Percentiles rank a stretch among this genome's conserved stretches.
Evolutionary conservation across 306 rosid genomes (phyloP).

Genomic region (Castanospermum australe): DNA sequence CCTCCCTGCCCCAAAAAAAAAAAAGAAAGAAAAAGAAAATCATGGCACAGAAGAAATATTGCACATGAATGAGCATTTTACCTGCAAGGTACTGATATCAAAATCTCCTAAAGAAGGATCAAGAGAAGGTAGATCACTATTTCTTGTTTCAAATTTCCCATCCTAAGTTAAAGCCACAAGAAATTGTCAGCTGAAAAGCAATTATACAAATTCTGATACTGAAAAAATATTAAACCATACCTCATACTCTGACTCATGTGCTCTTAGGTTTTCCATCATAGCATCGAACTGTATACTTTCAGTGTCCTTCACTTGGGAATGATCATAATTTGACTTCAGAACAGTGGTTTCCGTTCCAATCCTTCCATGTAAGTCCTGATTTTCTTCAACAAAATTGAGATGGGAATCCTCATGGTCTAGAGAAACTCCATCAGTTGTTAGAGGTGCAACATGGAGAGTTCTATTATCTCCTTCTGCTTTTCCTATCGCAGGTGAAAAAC

Average conservation of each 20-base stretch:
- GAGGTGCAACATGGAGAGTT: conserved; percentile 40
- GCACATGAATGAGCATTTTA: conserved; percentile 26
- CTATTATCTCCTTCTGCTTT: conserved; percentile 22
- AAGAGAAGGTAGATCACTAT: conserved; percentile 45
- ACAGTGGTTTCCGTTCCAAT: conserved; percentile 32
- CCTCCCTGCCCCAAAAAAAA: not conserved
- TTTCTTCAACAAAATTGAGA: conserved; percentile 50
- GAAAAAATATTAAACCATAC: conserved; percentile 33
- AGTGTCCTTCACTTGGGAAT: conserved; percentile 46
- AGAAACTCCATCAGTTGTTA: conserved; percentile 45
- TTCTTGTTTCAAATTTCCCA: conserved; percentile 48
- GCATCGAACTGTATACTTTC: conserved; percentile 65
- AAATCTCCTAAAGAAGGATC: conserved; percentile 59
- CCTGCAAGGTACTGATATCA: conserved; percentile 77
- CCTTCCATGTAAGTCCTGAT: conserved; percentile 46
- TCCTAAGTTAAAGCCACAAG: conserved; percentile 49
- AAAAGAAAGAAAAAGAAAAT: not conserved
- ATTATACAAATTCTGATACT: conserved; percentile 15
- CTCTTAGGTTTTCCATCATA: conserved; percentile 43
- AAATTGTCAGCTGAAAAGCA: conserved; percentile 29
- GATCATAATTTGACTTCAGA: conserved; percentile 46
- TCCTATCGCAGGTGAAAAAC: conserved; percentile 38
- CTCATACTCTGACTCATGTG: conserved; percentile 57
- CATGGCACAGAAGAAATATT: conserved; percentile 7
- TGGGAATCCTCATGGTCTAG: conserved; percentile 43